These are phyloP conservation scores for Trichosanthes truncata DNA, from an alignment of 306 rosid species.

Conservation along the genomic window DNA sequence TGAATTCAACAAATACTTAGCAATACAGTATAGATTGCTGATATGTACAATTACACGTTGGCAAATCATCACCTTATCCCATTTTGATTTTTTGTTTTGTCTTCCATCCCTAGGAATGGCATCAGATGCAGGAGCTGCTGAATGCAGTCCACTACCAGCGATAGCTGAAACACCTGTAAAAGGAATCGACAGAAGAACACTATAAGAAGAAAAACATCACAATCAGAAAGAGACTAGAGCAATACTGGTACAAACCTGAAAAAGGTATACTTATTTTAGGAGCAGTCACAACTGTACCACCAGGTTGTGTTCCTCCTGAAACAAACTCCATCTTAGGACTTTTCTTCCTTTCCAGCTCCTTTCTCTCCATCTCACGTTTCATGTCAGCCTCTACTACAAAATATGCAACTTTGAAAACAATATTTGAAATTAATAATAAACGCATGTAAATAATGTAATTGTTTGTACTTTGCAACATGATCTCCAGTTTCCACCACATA, in stretches of 20 bases:
- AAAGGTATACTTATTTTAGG: conserved; percentile 24
- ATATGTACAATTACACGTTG: background rate
- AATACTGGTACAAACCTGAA: conserved; percentile 21
- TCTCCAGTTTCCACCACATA: background rate
- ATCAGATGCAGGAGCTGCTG: conserved; percentile 39
- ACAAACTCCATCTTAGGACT: conserved; percentile 52
- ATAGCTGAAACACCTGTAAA: conserved; percentile 35
- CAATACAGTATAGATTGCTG: conserved; percentile 6
- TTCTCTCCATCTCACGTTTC: conserved; percentile 75
- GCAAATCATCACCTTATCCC: conserved; percentile 35
- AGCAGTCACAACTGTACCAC: conserved; percentile 23
- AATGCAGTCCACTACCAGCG: conserved; percentile 33
- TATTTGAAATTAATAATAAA: background rate
- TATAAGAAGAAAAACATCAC: conserved; percentile 5
- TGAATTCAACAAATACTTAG: conserved; percentile 14
- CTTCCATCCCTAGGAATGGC: conserved; percentile 50
- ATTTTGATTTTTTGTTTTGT: conserved; percentile 42
- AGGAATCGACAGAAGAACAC: conserved; percentile 11
- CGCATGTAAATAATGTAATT: background rate
- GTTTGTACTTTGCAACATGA: background rate
- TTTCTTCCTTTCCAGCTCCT: conserved; percentile 68
- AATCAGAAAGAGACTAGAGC: conserved; percentile 17
- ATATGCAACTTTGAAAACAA: conserved; percentile 7
- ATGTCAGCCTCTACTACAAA: conserved; percentile 65
- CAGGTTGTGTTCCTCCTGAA: conserved; percentile 56